These are phyloP conservation scores for Backusella liffmaniae DNA, from an alignment of 192 early-diverging fungal genomes.

Conservation along the genomic window DNA sequence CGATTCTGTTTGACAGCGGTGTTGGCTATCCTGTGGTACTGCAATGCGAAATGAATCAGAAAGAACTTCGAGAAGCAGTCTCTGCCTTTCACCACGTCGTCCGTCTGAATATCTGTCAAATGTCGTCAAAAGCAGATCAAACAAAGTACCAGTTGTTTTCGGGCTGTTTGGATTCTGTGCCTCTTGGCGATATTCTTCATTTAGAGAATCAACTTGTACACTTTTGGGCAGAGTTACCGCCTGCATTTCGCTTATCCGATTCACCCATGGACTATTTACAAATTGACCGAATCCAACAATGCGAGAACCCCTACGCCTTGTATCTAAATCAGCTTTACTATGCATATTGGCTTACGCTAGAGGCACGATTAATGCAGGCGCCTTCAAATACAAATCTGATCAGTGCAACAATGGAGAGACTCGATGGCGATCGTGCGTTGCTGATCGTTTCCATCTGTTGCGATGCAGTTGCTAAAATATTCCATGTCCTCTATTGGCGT, in stretches of 20 bases:
- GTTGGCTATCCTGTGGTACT: conserved; percentile 18
- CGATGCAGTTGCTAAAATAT: conserved; percentile 17
- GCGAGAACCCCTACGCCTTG: conserved; percentile 13
- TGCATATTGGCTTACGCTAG: conserved; percentile 22
- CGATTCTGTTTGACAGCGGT: conserved; percentile 9
- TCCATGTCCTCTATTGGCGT: conserved; percentile 14
- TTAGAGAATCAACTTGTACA: conserved; percentile 11
- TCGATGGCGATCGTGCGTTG: conserved; percentile 14
- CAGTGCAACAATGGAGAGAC: conserved; percentile 5
- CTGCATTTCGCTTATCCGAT: conserved; percentile 11
- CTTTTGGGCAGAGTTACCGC: conserved; percentile 19
- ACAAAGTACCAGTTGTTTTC: conserved; percentile 15
- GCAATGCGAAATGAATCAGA: neutral
- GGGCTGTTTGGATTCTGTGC: conserved; percentile 13
- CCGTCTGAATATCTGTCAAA: conserved; percentile 8
- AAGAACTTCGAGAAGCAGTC: conserved; percentile 19
- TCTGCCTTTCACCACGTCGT: conserved; percentile 14
- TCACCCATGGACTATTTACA: conserved; percentile 21
- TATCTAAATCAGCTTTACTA: conserved; percentile 24
- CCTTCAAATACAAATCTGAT: conserved; percentile 13
- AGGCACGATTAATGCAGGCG: conserved; percentile 18
- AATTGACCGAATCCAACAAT: conserved; percentile 18
- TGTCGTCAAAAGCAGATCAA: conserved; percentile 6
- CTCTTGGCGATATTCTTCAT: conserved; percentile 7
- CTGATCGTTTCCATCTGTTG: conserved; percentile 25